Base-by-base conservation (phyloP, 495 filamentous ascomycete genomes). In the Penicillium antarcticum region DNA sequence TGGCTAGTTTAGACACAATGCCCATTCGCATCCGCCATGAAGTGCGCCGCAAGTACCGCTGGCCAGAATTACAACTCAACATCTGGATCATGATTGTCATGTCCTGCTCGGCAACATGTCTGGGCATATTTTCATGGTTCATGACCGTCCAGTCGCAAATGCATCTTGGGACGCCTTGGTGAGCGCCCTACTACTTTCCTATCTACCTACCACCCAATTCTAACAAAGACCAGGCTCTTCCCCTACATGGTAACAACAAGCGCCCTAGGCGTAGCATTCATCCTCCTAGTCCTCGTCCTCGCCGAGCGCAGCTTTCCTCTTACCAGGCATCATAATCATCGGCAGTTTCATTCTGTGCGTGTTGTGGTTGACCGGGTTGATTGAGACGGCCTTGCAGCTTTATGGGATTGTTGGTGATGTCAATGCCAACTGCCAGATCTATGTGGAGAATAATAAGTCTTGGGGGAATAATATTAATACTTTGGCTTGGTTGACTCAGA, bases 211-310 rank as follows among this genome's bases (percentile, higher is more conserved):
- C n/a, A n/a, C n/a, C n/a, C n/a, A n/a, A n/a, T n/a, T n/a, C n/a
- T n/a, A n/a, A n/a, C n/a, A n/a, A n/a, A n/a, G n/a, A n/a, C 33
- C 62, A 96, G 94, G 94, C 87, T 97, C 65, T 91, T 97, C 69
- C 87, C 95, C 37, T 99, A 88, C 81, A 89, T 87, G 80, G 86
- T 97, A 33, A 84, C 85, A 26, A 79, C 83, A 47, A 77, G 79
- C 55, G 70, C 82, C 19, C 78, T 97, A 31, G 79, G 80, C 37
- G 75, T 97, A 47, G 66, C 85, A 66, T 94, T 91, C 77, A 81
- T 95, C 45, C 66, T 84, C 59, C 55, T 87, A 11, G 74, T 94
- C 46, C 71, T 92, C 46, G 78, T 74, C 68, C 83, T 97, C 13
- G 87, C 91, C 52, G 77, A 79, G 36, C 84, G 89, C 48, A 82